phyloP scores from a whole-genome alignment of 2,329 filamentous ascomycete genomes.

The Lachnum nothofagi region DNA sequence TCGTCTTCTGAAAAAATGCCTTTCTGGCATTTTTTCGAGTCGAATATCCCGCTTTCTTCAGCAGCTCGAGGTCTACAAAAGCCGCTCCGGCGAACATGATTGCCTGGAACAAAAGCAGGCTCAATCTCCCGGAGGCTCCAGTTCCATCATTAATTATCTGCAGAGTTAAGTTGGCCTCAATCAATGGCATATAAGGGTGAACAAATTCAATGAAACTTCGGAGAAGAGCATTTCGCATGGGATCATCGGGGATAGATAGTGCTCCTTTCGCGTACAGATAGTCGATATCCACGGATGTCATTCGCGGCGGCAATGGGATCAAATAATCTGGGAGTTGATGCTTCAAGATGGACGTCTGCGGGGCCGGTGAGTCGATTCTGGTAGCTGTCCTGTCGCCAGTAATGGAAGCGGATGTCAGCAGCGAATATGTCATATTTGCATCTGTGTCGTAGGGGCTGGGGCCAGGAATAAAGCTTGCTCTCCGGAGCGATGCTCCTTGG shows the following conservation, averaged over 20 bases:
- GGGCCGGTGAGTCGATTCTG: conserved; percentile 13
- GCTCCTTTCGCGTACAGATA: conserved; percentile 83
- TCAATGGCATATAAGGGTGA: conserved; percentile 86
- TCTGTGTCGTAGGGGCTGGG: conserved; percentile 14
- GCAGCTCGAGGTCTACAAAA: conserved; percentile 74
- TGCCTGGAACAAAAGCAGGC: conserved; percentile 84
- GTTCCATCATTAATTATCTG: conserved; percentile 59
- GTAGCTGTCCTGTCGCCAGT: conserved; percentile 27
- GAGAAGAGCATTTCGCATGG: conserved; percentile 74
- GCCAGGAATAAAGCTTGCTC: conserved; percentile 12
- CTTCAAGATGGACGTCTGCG: conserved; percentile 15
- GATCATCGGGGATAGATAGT: conserved; percentile 64
- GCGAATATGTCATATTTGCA: conserved; percentile 10
- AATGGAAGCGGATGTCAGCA: conserved; percentile 26
- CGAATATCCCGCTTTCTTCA: conserved; percentile 71
- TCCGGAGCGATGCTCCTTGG: conserved; percentile 16
- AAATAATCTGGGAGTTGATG: conserved; percentile 59
- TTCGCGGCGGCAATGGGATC: conserved; percentile 70
- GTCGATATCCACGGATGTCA: conserved; percentile 74
- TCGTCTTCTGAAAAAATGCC: conserved; percentile 81
- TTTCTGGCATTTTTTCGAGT: conserved; percentile 78
- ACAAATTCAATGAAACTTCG: conserved; percentile 83
- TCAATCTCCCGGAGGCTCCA: conserved; percentile 66
- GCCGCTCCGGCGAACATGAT: conserved; percentile 92
- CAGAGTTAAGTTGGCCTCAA: conserved; percentile 63